These are phyloP conservation scores for Pseudogymnoascus pannorum DNA, from an alignment of 2,329 filamentous ascomycete genomes.

Conservation along the genomic window DNA sequence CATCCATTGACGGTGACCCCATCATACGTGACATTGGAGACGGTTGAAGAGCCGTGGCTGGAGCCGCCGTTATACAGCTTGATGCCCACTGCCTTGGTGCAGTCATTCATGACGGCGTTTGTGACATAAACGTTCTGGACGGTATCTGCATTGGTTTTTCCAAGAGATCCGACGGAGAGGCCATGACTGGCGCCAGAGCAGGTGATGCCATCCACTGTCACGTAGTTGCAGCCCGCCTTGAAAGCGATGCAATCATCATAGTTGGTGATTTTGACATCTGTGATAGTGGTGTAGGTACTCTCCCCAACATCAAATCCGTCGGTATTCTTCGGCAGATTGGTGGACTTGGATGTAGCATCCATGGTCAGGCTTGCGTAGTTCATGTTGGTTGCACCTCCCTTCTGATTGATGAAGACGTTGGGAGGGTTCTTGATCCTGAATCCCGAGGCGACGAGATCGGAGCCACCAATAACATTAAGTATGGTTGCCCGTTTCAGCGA, in stretches of 20 bases:
- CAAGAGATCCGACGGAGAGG: slow-evolving; percentile 40
- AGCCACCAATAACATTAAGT: slow-evolving; percentile 34
- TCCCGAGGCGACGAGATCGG: slow-evolving; percentile 21
- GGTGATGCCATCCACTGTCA: slow-evolving; percentile 34
- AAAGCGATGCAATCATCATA: slow-evolving; percentile 39
- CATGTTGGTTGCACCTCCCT: slow-evolving; percentile 31
- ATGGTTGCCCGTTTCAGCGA: slow-evolving; percentile 36
- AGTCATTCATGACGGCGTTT: slow-evolving; percentile 34
- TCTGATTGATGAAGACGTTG: slow-evolving; percentile 38
- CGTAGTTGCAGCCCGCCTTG: slow-evolving; percentile 29
- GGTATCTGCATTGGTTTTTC: slow-evolving; percentile 32
- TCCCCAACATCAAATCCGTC: slow-evolving; percentile 38
- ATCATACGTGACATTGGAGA: slow-evolving; percentile 37
- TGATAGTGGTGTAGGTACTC: slow-evolving; percentile 32
- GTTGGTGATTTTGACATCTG: slow-evolving; percentile 32
- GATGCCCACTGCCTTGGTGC: slow-evolving; percentile 39
- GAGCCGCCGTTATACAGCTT: slow-evolving; percentile 37
- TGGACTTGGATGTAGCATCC: slow-evolving; percentile 33
- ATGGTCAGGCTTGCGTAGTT: slow-evolving; percentile 33
- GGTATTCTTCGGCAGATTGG: slow-evolving; percentile 26
- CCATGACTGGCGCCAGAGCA: slow-evolving; percentile 40
- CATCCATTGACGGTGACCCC: slow-evolving; percentile 32
- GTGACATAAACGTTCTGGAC: slow-evolving; percentile 38
- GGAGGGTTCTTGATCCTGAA: slow-evolving; percentile 38
- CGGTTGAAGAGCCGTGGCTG: slow-evolving; percentile 31